Base-by-base conservation (phyloP, 1,139 yeast species). In the Diutina catenulata region DNA sequence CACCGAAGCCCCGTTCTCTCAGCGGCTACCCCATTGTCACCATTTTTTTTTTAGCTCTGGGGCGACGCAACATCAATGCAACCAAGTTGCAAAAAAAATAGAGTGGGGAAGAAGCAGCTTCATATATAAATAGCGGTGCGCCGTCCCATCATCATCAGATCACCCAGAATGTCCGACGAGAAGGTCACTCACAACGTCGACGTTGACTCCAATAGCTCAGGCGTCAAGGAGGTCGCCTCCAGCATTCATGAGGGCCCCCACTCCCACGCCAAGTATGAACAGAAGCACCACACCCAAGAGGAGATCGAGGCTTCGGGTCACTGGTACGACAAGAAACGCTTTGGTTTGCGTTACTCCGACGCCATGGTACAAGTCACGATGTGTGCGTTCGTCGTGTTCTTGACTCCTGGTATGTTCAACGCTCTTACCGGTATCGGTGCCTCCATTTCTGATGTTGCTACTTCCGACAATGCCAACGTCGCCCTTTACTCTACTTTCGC, bases 361-460 rank as follows among this genome's bases (percentile, higher is more conserved):
- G 60, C 71, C 37, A 62, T 64, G 58, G 49, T 57, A 38, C 76
- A 70, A 48, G 56, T 70, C 22, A 57, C 68, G 24, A 54, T 70
- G 59, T 56, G 68, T 45, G 59, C 75, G 9, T 69, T 72, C 47
- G 73, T 69, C 15, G 55, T 70, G 28, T 72, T 73, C 49, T 57
- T 71, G 62, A 65, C 74, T 16, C 75, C 76, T 0, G 80, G 80
- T 42, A 70, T 73, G 73, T 74, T 57, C 53, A 72, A 72, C 45
- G 77, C 80, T 37, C 59, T 74, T 40, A 49, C 69, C 28, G 78
- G 78, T 48, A 59, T 74, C 39, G 80, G 79, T 42, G 68, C 64
- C 41, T 44, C 49, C 22, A 33, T 26, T 8, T 55, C 58, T 36
- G 57, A 61, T 42, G 58, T 57, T 33, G 47, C 50, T 10, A 63